Evolutionary conservation across 352 stramenopile genomes (phyloP).

Genomic region (Globisporangium takayamanum): DNA sequence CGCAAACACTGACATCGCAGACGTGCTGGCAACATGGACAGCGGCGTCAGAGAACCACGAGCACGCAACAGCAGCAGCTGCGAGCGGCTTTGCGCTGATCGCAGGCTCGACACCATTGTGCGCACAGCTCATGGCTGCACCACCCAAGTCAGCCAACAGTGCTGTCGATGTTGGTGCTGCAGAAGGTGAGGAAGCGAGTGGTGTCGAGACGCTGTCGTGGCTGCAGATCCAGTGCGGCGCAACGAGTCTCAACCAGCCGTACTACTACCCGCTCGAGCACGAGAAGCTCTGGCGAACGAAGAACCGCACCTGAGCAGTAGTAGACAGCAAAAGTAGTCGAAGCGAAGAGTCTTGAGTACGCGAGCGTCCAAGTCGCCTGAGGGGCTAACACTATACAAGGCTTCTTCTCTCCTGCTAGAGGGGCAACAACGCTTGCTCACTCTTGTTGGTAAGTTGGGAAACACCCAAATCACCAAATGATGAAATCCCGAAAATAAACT

Average conservation of each 20-base stretch:
- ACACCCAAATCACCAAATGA: no score
- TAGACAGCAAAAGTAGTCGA: background rate
- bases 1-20: background rate
- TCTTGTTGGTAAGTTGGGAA: background rate
- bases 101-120: background rate
- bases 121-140: background rate
- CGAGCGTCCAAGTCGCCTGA: background rate
- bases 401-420: no score
- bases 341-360: no score
- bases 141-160: background rate
- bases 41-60: background rate
- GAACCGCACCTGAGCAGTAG: background rate
- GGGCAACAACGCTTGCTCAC: no score
- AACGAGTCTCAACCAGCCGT: background rate
- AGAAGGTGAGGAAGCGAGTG: background rate
- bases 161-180: background rate
- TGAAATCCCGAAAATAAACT: no score
- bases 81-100: background rate
- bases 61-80: background rate
- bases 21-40: background rate
- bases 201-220: background rate
- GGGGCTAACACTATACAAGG: no score
- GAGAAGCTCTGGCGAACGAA: constrained; percentile 1
- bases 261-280: constrained; percentile 1
- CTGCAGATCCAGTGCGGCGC: background rate